Percentiles rank a stretch among this genome's conserved stretches.
Conservation (phyloP, 495 filamentous ascomycete species). For the Halenospora varia region DNA sequence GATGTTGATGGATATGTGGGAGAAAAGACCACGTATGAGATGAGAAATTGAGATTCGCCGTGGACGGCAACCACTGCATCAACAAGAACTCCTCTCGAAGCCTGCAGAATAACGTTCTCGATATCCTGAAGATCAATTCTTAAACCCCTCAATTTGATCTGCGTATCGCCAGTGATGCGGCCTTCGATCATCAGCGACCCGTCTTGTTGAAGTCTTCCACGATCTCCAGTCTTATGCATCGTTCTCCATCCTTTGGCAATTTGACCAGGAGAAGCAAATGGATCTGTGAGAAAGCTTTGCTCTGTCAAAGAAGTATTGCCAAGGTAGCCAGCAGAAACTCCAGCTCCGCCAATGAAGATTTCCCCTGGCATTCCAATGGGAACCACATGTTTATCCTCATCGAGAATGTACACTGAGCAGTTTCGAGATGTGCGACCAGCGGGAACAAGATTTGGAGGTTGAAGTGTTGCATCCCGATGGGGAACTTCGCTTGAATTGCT, state of each 20-base stretch:
- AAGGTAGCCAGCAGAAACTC: conserved; percentile 37
- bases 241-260: conserved; percentile 17
- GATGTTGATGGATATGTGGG: background rate
- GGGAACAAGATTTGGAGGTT: background rate
- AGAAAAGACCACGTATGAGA: background rate
- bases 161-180: conserved; percentile 38
- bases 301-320: conserved; percentile 27
- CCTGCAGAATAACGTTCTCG: conserved; percentile 31
- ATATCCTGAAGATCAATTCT: conserved; percentile 50
- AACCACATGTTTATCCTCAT: conserved; percentile 30
- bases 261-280: background rate
- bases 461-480: no score
- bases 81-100: conserved; percentile 22
- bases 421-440: conserved; percentile 19
- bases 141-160: conserved; percentile 49
- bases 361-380: conserved; percentile 38
- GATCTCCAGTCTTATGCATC: conserved; percentile 22
- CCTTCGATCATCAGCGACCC: conserved; percentile 33
- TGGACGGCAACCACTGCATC: conserved; percentile 34
- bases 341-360: conserved; percentile 37
- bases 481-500: background rate
- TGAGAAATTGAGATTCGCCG: background rate
- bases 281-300: conserved; percentile 6
- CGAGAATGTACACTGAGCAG: conserved; percentile 37
- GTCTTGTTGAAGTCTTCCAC: conserved; percentile 22